Evolutionary conservation across 345 rosid genomes (phyloP), one percentile per base, ranked within the genome.

Genomic region (Combretum micranthum): DNA sequence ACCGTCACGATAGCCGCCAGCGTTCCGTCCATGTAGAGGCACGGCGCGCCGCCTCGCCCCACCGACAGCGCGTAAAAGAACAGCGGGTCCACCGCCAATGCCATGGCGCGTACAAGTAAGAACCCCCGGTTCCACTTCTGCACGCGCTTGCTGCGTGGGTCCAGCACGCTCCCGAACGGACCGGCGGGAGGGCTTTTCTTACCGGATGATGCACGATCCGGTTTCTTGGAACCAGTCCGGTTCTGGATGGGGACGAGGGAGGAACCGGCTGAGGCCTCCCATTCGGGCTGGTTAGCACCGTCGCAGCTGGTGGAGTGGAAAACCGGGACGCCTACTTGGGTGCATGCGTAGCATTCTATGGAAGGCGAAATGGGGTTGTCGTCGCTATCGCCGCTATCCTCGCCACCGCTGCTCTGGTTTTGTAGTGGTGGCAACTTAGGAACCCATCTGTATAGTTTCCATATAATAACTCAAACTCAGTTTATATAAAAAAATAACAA

Each of bases 251-350:
- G 95, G 19, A 92, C 95, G 1, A 92, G 75, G 19, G 87, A 88
- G 18, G 98, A 83, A 5, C 98, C 98, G 11, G 96, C 96, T 4
- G 86, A 86, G 60, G 98, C 98, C 50, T 84, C 93, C 96, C 93
- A 92, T 76, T 88, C 83, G n/a, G 89, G 96, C 56, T 77, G 85
- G 77, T 83, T 77, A 44, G 87, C 93, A 19, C 64, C 75, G 84
- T 86, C 96, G 72, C 98, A 92, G 80, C 96, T 88, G 43, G 91
- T 86, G 58, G 98, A 92, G 75, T 88, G 98, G 60, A 88, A 92
- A 37, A 72, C 86, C 4, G 98, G 97, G 13, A 84, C 91, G 18
- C 98, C 98, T 44, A 78, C 97, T 39, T 88, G 89, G 11, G 98
- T 92, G 72, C 98, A 92, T 0, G 98, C 94, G 58, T 86, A 83